phyloP scores from a whole-genome alignment of 1,284 basidiomycete genomes.

The Trametes pubescens region DNA sequence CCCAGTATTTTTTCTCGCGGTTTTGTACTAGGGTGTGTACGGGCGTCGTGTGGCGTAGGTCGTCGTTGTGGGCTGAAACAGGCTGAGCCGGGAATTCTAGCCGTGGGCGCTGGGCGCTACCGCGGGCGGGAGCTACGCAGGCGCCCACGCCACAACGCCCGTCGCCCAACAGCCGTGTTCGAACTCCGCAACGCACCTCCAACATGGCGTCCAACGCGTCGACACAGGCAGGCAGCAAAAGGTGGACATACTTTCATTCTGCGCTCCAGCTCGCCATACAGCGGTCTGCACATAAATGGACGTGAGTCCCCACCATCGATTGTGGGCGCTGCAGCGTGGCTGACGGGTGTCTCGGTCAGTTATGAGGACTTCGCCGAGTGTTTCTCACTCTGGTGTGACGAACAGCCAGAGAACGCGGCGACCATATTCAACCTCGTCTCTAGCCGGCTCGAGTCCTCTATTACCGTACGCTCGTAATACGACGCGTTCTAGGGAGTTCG shows the following conservation, averaged over 20 bases:
- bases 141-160: slow-evolving; percentile 30
- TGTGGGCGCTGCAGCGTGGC: slow-evolving; percentile 15
- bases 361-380: slow-evolving; percentile 82
- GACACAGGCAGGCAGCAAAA: slow-evolving; percentile 57
- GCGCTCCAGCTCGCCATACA: slow-evolving; percentile 79
- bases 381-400: slow-evolving; percentile 77
- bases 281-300: slow-evolving; percentile 81
- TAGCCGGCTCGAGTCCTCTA: slow-evolving; percentile 71
- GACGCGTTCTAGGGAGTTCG: neutral
- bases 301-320: slow-evolving; percentile 55
- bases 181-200: slow-evolving; percentile 31
- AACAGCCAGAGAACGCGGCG: slow-evolving; percentile 72
- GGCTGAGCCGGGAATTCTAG: neutral
- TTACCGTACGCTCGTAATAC: slow-evolving; percentile 54
- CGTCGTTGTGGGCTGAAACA: neutral
- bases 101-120: neutral
- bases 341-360: slow-evolving; percentile 45
- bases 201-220: slow-evolving; percentile 37
- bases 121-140: neutral
- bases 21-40: neutral
- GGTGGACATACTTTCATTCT: slow-evolving; percentile 79
- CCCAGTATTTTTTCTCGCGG: neutral
- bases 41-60: neutral
- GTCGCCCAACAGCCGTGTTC: slow-evolving; percentile 11
- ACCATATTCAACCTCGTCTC: slow-evolving; percentile 73